These are phyloP conservation scores for Cryptococcus sp. DNA, from an alignment of 1,284 basidiomycete species.

Conservation along the genomic window DNA sequence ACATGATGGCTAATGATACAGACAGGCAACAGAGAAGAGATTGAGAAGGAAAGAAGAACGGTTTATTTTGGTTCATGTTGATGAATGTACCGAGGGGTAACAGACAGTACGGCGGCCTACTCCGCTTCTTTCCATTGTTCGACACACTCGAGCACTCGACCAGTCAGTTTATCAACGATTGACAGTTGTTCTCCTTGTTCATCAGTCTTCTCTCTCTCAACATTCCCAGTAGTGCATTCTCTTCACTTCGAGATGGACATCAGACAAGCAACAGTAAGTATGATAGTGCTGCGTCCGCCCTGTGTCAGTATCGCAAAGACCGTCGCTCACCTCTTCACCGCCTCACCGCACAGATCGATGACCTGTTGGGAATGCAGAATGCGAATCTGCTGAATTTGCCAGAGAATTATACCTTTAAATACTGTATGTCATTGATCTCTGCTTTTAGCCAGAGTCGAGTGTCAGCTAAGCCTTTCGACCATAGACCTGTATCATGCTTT, in stretches of 20 bases:
- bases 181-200: too few relatives aligned
- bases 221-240: neutral
- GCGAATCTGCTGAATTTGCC: slow-evolving; percentile 85
- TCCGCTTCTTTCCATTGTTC: too few relatives aligned
- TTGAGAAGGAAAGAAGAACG: neutral
- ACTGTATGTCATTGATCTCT: slow-evolving; percentile 60
- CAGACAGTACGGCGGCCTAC: too few relatives aligned
- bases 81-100: neutral
- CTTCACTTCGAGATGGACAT: slow-evolving; percentile 52
- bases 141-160: too few relatives aligned
- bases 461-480: neutral
- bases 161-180: too few relatives aligned
- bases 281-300: neutral
- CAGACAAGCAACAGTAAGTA: slow-evolving; percentile 55
- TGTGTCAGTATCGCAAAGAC: neutral
- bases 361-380: slow-evolving; percentile 86
- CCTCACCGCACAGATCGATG: slow-evolving; percentile 53
- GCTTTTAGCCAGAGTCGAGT: slow-evolving; percentile 3
- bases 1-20: slow-evolving; percentile 37
- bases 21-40: neutral
- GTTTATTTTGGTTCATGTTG: neutral
- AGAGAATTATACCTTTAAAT: slow-evolving; percentile 83
- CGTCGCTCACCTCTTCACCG: neutral
- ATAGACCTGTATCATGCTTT: slow-evolving; percentile 84
- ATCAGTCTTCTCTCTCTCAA: neutral